Conservation (phyloP, 164 flowering plant species). For the Magnolia officinalis region DNA sequence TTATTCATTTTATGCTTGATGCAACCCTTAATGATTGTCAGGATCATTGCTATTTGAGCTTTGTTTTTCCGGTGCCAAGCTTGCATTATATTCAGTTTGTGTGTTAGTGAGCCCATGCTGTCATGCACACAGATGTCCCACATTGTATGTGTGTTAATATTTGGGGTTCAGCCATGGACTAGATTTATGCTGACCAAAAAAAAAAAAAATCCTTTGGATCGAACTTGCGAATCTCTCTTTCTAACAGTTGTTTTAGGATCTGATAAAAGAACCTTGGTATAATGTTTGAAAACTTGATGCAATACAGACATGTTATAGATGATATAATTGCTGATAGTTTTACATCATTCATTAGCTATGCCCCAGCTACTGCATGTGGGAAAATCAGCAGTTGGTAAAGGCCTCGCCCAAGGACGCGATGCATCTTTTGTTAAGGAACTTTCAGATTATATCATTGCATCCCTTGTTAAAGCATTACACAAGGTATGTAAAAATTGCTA, state of each 20-base stretch:
- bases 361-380: constrained; percentile 74
- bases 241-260: not conserved
- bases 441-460: constrained; percentile 63
- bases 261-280: not conserved
- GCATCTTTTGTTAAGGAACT: constrained; percentile 64
- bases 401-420: constrained; percentile 56
- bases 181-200: not conserved
- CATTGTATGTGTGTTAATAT: not conserved
- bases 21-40: too few species aligned
- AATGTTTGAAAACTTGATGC: not conserved
- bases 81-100: not conserved
- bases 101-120: not conserved
- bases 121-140: not conserved
- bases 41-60: not conserved
- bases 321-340: not conserved
- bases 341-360: constrained; percentile 45
- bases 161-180: not conserved
- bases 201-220: not conserved
- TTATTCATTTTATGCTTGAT: too few species aligned
- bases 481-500: constrained; percentile 34
- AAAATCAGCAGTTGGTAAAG: constrained; percentile 69
- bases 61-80: not conserved
- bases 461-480: constrained; percentile 65
- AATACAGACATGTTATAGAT: not conserved
- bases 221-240: not conserved